phyloP scores from a whole-genome alignment of 352 stramenopile species.

The Phytophthora boehmeriae region DNA sequence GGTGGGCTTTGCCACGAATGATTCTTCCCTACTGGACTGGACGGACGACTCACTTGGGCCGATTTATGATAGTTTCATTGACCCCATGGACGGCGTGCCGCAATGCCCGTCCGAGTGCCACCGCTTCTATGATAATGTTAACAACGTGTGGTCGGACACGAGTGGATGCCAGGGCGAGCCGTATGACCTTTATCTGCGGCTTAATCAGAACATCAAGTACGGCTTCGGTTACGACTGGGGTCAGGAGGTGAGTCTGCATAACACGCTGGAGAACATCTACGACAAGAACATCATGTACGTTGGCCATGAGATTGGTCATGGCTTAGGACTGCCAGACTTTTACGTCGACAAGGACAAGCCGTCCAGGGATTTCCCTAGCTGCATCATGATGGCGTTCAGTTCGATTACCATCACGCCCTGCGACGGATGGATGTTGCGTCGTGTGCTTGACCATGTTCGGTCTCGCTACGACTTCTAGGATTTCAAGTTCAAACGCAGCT shows the following conservation, averaged over 20 bases:
- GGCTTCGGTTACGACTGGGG: conserved; percentile 16
- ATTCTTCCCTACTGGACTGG: conserved; percentile 35
- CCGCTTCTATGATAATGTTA: conserved; percentile 30
- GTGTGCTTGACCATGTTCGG: conserved; percentile 31
- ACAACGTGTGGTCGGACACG: conserved; percentile 19
- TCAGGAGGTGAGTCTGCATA: conserved; percentile 8
- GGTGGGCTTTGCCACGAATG: conserved; percentile 15
- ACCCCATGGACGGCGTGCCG: conserved; percentile 7
- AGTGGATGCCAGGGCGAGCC: conserved; percentile 28
- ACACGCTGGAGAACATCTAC: conserved; percentile 5
- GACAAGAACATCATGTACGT: conserved; percentile 20
- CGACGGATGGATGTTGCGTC: conserved; percentile 6
- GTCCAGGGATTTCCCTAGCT: background rate
- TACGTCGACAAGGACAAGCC: background rate
- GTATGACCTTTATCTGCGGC: conserved; percentile 35
- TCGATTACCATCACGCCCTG: background rate
- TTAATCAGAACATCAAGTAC: conserved; percentile 17
- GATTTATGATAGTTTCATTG: conserved; percentile 27
- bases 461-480: conserved; percentile 19
- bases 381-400: background rate
- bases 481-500: too few relatives aligned
- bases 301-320: conserved; percentile 36
- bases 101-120: conserved; percentile 30
- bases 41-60: conserved; percentile 37
- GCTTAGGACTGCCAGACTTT: background rate